Evolutionary conservation across 192 early-diverging fungal species (phyloP).

Genomic region (Gryganskiella cystojenkinii): DNA sequence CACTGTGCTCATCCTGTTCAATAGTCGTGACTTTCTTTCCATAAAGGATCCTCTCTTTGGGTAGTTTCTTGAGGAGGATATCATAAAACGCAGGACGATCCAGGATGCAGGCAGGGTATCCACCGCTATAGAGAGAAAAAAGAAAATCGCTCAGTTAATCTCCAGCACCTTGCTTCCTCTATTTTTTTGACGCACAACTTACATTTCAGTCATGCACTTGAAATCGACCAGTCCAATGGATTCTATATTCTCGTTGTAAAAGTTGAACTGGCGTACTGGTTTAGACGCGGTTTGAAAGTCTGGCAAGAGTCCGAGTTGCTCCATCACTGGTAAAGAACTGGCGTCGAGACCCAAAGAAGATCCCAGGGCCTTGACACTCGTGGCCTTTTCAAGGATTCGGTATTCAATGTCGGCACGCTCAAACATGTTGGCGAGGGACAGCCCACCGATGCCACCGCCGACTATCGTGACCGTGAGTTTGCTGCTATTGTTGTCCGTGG

Average conservation of each 20-base stretch:
- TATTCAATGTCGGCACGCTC: conserved; percentile 54
- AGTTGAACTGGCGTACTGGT: conserved; percentile 46
- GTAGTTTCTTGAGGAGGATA: conserved; percentile 38
- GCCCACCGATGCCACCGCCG: conserved; percentile 30
- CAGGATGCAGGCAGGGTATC: conserved; percentile 45
- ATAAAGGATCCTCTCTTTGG: conserved; percentile 38
- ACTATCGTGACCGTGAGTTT: conserved; percentile 41
- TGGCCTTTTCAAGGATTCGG: conserved; percentile 34
- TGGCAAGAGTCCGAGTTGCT: conserved; percentile 38
- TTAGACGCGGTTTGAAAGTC: conserved; percentile 38
- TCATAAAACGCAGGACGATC: conserved; percentile 50
- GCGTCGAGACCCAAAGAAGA: conserved; percentile 44
- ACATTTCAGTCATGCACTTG: conserved; percentile 45
- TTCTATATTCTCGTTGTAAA: conserved; percentile 41
- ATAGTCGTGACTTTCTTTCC: conserved; percentile 23
- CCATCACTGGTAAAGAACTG: conserved; percentile 36
- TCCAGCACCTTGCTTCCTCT: neutral
- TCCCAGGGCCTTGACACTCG: conserved; percentile 24
- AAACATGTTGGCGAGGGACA: conserved; percentile 43
- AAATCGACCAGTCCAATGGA: conserved; percentile 42
- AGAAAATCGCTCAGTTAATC: neutral
- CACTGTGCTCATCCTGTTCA: conserved; percentile 24
- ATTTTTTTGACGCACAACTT: neutral
- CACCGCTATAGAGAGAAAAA: conserved; percentile 24
- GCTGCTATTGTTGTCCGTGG: too few relatives aligned